These are phyloP conservation scores for Furcasterigmium sp. DNA, from an alignment of 2,329 filamentous ascomycete species.

Conservation along the genomic window DNA sequence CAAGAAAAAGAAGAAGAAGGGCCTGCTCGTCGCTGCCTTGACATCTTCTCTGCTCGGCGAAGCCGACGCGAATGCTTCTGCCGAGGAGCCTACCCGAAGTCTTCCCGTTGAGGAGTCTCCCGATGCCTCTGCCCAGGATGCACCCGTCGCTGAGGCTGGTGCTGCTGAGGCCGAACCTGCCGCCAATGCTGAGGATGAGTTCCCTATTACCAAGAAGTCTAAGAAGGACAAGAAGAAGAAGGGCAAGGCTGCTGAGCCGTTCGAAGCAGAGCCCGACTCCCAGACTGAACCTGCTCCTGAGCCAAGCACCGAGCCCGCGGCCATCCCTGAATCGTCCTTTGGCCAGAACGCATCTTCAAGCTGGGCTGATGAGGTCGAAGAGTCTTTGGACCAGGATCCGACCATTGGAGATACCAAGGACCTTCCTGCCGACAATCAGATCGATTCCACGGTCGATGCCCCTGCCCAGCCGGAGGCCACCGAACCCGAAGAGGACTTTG, in stretches of 20 bases:
- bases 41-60: not conserved
- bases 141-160: not conserved
- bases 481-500: slow-evolving; percentile 14
- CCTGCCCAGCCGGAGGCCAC: no score
- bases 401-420: slow-evolving; percentile 2
- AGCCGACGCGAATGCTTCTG: not conserved
- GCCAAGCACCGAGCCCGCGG: not conserved
- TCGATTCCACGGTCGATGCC: no score
- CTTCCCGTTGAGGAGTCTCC: not conserved
- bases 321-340: not conserved
- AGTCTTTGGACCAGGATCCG: slow-evolving; percentile 2
- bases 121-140: not conserved
- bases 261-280: not conserved
- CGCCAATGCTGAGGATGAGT: slow-evolving; percentile 13
- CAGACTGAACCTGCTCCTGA: not conserved
- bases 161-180: slow-evolving; percentile 4
- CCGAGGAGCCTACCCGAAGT: not conserved
- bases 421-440: not conserved
- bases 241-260: not conserved
- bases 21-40: slow-evolving; percentile 3
- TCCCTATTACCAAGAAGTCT: slow-evolving; percentile 6
- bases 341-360: slow-evolving; percentile 15
- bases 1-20: slow-evolving; percentile 9
- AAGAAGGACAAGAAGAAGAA: slow-evolving; percentile 15
- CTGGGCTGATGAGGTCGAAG: slow-evolving; percentile 15